Evolutionary conservation across 495 filamentous ascomycete genomes (phyloP).

Genomic region (Rhizodiscina lignyota): DNA sequence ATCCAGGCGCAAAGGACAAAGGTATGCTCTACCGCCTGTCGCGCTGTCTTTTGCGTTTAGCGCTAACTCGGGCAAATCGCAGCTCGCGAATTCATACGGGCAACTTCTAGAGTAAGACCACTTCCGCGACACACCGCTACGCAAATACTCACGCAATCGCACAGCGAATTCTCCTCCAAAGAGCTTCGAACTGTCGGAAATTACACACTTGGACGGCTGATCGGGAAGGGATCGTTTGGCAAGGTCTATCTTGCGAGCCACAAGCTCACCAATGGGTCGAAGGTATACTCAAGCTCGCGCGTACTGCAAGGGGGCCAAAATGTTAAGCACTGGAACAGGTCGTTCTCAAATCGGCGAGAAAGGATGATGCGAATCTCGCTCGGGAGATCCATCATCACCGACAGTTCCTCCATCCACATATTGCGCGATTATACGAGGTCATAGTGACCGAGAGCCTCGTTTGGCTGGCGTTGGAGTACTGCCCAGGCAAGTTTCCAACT

Average conservation of each 20-base stretch:
- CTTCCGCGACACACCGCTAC: conserved; percentile 2
- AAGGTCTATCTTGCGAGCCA: conserved; percentile 95
- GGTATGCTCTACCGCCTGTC: conserved; percentile 28
- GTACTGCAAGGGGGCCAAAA: conserved; percentile 3
- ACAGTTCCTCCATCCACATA: conserved; percentile 95
- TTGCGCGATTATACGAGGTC: conserved; percentile 91
- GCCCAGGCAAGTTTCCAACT: conserved; percentile 56
- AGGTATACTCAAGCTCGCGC: conserved; percentile 40
- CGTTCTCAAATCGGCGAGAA: conserved; percentile 93
- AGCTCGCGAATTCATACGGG: conserved; percentile 96
- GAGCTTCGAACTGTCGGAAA: conserved; percentile 87
- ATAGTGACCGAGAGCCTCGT: conserved; percentile 90
- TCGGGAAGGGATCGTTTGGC: conserved; percentile 94
- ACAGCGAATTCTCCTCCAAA: conserved; percentile 83
- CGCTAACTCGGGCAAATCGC: conserved; percentile 11
- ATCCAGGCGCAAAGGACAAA: conserved; percentile 86
- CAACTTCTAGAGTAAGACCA: conserved; percentile 75
- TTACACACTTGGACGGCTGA: conserved; percentile 77
- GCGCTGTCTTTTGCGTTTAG: conserved; percentile 4
- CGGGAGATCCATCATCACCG: conserved; percentile 97
- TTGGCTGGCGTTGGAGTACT: conserved; percentile 95
- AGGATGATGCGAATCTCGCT: conserved; percentile 86
- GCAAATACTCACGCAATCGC: conserved; percentile 4
- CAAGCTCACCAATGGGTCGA: conserved; percentile 96
- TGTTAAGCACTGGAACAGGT: conserved; percentile 37